Evolutionary conservation across 164 flowering plant genomes (phyloP).

Genomic region (Nymphaea colorata): DNA sequence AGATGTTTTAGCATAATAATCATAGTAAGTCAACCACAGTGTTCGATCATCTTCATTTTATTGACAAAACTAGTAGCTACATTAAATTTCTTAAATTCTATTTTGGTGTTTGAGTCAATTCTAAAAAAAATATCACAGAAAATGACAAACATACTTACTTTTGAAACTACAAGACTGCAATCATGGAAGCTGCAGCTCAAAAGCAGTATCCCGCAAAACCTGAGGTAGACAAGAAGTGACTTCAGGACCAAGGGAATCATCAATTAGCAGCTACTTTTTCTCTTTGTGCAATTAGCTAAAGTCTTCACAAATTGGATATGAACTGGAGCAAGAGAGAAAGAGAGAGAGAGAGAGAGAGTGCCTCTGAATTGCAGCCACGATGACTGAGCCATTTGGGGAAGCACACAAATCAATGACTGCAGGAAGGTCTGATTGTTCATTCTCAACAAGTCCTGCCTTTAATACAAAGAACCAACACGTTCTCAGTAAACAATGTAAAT

Average conservation of each 20-base stretch:
- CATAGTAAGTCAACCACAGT: too few species aligned
- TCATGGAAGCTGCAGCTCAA: conserved; percentile 44
- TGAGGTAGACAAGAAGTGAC: neutral
- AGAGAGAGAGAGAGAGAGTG: conserved; percentile 2
- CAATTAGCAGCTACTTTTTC: neutral
- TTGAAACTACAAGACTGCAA: conserved; percentile 38
- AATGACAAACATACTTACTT: conserved; percentile 31
- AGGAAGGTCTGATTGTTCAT: conserved; percentile 23
- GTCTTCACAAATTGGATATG: too few species aligned
- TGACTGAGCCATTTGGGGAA: conserved; percentile 38
- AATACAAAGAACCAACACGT: conserved; percentile 7
- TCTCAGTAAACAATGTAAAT: too few species aligned
- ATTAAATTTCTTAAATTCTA: too few species aligned
- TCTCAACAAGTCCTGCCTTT: conserved; percentile 52
- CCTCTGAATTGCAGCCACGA: conserved; percentile 81
- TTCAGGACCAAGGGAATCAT: neutral
- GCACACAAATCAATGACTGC: conserved; percentile 69
- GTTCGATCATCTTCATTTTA: too few species aligned
- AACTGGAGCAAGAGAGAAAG: too few species aligned
- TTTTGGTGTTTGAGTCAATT: too few species aligned
- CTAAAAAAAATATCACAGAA: neutral
- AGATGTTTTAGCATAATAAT: too few species aligned
- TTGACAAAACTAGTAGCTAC: too few species aligned
- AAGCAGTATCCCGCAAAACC: conserved; percentile 10
- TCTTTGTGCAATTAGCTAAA: too few species aligned